These are phyloP conservation scores for Agrocybe chaxingu DNA, from an alignment of 768 basidiomycete genomes.

Conservation along the genomic window DNA sequence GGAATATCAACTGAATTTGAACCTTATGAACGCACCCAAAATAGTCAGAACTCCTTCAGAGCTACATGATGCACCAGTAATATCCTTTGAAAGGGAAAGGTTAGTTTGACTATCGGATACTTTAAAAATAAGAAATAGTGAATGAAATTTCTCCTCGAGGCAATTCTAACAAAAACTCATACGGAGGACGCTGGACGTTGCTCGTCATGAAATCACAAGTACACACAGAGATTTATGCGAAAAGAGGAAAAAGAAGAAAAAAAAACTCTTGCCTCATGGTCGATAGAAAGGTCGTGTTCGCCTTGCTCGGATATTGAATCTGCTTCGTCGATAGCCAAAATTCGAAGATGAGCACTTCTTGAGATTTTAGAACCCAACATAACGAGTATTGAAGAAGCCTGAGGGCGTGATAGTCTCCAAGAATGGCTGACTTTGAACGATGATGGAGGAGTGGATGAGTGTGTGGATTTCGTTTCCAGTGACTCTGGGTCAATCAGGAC, in stretches of 20 bases:
- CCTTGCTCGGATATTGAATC: slow-evolving; percentile 28
- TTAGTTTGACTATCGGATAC: too few relatives aligned
- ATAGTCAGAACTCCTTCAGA: slow-evolving; percentile 45
- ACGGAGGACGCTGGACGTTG: too few relatives aligned
- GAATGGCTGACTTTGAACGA: slow-evolving; percentile 13
- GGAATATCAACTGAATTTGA: neutral
- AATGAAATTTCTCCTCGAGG: neutral
- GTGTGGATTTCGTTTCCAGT: slow-evolving; percentile 19
- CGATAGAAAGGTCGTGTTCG: slow-evolving; percentile 24
- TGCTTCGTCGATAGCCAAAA: slow-evolving; percentile 30
- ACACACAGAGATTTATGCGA: too few relatives aligned
- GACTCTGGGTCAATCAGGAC: slow-evolving; percentile 19
- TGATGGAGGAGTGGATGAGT: slow-evolving; percentile 8
- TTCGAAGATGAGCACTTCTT: slow-evolving; percentile 20
- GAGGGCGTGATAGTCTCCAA: slow-evolving; percentile 15
- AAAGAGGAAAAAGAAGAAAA: neutral
- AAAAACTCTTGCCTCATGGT: slow-evolving; percentile 25
- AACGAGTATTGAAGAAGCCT: slow-evolving; percentile 15
- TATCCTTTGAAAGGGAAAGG: slow-evolving; percentile 23
- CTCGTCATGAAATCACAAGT: too few relatives aligned
- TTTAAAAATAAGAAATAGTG: slow-evolving; percentile 2
- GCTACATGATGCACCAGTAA: slow-evolving; percentile 40
- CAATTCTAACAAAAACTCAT: too few relatives aligned
- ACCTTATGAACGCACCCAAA: slow-evolving; percentile 35
- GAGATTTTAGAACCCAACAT: slow-evolving; percentile 15